phyloP scores from a whole-genome alignment of 768 basidiomycete genomes.

The Mycena rebaudengoi region DNA sequence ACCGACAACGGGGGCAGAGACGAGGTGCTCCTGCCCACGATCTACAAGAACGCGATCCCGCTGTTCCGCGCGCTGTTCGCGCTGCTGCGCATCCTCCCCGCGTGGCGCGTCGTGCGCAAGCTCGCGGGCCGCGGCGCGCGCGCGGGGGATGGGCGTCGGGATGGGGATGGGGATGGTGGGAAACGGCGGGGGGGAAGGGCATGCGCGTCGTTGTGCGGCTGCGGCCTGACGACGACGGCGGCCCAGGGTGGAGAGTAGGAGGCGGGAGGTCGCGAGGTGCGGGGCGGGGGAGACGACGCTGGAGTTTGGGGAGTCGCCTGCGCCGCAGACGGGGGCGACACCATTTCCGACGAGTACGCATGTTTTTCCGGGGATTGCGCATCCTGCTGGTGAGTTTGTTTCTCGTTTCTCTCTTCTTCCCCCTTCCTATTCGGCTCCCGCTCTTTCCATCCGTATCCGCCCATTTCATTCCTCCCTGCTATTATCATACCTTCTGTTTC shows the following conservation, averaged over 20 bases:
- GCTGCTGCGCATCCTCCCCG: constrained; percentile 75
- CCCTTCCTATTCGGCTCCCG: background rate
- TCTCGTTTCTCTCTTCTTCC: background rate
- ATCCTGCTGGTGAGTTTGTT: constrained; percentile 51
- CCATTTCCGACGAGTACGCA: constrained; percentile 61
- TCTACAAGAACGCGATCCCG: constrained; percentile 87
- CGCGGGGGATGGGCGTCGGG: background rate
- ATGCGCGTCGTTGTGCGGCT: constrained; percentile 35
- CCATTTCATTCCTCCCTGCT: background rate
- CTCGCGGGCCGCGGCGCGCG: constrained; percentile 52
- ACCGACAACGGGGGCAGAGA: constrained; percentile 47
- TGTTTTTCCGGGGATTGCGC: constrained; percentile 71
- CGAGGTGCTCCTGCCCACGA: constrained; percentile 75
- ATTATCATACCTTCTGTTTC: background rate
- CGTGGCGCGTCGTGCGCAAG: constrained; percentile 77
- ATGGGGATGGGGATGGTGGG: background rate
- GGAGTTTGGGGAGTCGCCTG: constrained; percentile 48
- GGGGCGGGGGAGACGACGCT: constrained; percentile 35
- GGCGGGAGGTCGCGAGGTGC: background rate
- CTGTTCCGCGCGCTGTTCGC: constrained; percentile 82
- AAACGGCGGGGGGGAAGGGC: background rate
- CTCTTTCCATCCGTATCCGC: background rate
- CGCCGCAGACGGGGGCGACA: constrained; percentile 45
- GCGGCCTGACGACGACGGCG: constrained; percentile 20
- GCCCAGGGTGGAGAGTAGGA: background rate